A percentile compares a stretch with the other conserved stretches of the same genome.
Evolutionary conservation across 2,329 filamentous ascomycete genomes (phyloP).

Genomic region (Monosporascus sp.): DNA sequence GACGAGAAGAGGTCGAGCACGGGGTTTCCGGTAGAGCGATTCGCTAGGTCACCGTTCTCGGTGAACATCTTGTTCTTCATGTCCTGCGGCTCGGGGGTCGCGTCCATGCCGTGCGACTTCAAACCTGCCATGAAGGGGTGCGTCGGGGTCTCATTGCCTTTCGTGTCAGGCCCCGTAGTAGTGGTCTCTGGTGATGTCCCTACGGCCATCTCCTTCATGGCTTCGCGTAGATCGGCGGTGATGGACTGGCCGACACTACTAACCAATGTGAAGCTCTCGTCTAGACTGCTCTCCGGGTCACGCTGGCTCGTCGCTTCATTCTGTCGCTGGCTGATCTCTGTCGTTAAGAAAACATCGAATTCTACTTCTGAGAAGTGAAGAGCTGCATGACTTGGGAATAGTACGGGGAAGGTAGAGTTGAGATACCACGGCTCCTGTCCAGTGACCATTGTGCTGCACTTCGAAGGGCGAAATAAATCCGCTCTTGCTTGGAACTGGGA

Average conservation of each 20-base stretch:
- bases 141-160: not conserved
- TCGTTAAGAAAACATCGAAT: slow-evolving; percentile 27
- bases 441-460: not conserved
- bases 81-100: slow-evolving; percentile 2
- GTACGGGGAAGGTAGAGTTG: slow-evolving; percentile 31
- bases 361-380: slow-evolving; percentile 26
- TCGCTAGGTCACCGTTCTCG: slow-evolving; percentile 44
- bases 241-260: slow-evolving; percentile 4
- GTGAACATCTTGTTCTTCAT: slow-evolving; percentile 44
- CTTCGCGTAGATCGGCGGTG: slow-evolving; percentile 7
- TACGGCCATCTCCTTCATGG: slow-evolving; percentile 2
- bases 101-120: slow-evolving; percentile 9
- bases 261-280: slow-evolving; percentile 7
- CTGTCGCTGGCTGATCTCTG: slow-evolving; percentile 14
- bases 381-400: slow-evolving; percentile 31
- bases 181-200: not conserved
- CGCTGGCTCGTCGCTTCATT: not conserved
- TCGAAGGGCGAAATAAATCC: not conserved
- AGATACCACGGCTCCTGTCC: slow-evolving; percentile 32
- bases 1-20: slow-evolving; percentile 52
- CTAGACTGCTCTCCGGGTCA: not conserved
- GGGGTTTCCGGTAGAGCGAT: slow-evolving; percentile 36
- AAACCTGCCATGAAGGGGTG: slow-evolving; percentile 32
- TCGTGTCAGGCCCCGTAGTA: not conserved
- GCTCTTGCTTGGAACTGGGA: no score